Percentiles rank a stretch among this genome's conserved stretches.
These are phyloP conservation scores for Chamaecrista fasciculata DNA, from an alignment of 306 rosid species.

Conservation along the genomic window DNA sequence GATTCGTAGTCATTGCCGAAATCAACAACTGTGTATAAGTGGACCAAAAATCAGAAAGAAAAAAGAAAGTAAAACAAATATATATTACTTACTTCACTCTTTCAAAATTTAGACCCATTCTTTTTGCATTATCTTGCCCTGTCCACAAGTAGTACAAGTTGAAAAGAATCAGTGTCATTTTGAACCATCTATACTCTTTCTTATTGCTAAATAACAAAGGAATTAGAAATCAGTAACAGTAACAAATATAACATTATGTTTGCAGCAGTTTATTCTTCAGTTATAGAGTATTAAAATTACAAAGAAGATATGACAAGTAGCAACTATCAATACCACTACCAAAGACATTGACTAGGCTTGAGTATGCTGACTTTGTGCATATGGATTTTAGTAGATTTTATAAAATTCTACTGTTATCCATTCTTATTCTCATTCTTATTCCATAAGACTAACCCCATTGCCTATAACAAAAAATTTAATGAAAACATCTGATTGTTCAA, in stretches of 20 bases:
- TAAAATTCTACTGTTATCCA: neutral
- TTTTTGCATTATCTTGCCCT: conserved; percentile 87
- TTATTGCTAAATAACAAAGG: neutral
- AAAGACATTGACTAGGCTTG: neutral
- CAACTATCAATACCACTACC: neutral
- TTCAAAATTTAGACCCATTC: conserved; percentile 91
- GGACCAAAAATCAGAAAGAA: neutral
- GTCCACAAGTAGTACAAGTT: conserved; percentile 31
- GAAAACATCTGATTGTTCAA: neutral
- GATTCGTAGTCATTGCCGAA: neutral
- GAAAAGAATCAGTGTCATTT: conserved; percentile 17
- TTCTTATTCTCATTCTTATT: conserved; percentile 4
- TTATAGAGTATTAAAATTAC: neutral
- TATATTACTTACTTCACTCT: conserved; percentile 77
- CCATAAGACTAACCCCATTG: neutral
- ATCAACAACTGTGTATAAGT: neutral
- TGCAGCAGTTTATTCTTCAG: neutral
- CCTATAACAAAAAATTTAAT: neutral
- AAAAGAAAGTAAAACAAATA: neutral
- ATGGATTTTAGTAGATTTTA: neutral
- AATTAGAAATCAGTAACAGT: neutral
- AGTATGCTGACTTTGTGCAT: neutral
- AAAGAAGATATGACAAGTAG: neutral
- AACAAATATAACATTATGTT: neutral
- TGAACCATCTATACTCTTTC: conserved; percentile 18